These are phyloP conservation scores for Amanita molliuscula DNA, from an alignment of 768 basidiomycete genomes.

Conservation along the genomic window DNA sequence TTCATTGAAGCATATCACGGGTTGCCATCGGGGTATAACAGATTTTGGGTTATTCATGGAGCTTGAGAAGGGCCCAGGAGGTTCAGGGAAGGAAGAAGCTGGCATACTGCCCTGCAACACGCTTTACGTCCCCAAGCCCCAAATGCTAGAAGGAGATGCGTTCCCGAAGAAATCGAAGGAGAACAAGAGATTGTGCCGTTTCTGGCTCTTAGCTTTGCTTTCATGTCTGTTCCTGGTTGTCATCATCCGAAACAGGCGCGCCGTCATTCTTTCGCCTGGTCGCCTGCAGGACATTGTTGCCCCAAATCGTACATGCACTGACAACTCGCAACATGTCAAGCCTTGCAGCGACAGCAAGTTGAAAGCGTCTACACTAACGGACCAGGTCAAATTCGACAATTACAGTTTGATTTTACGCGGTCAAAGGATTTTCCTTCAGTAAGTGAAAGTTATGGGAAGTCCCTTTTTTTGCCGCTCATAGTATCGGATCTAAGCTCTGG, in stretches of 20 bases:
- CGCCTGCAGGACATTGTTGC: conserved; percentile 9
- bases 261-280: conserved; percentile 5
- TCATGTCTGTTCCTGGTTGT: conserved; percentile 17
- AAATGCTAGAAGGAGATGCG: background rate
- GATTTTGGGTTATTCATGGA: no score
- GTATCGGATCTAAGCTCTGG: conserved; percentile 44
- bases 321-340: no score
- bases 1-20: no score
- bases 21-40: no score
- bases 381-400: conserved; percentile 46
- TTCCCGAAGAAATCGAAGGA: background rate
- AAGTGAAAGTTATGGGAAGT: conserved; percentile 13
- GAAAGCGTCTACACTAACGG: conserved; percentile 16
- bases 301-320: background rate
- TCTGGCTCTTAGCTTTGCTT: conserved; percentile 19
- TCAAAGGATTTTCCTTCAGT: conserved; percentile 68
- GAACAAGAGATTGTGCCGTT: conserved; percentile 14
- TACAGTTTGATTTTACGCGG: conserved; percentile 62
- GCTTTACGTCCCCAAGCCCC: background rate
- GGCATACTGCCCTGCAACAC: background rate
- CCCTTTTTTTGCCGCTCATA: background rate
- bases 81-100: background rate
- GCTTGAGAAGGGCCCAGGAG: background rate
- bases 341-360: background rate
- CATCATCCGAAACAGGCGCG: conserved; percentile 10